Conservation (phyloP, 805 yeast genomes). For the Metschnikowia kofuensis region DNA sequence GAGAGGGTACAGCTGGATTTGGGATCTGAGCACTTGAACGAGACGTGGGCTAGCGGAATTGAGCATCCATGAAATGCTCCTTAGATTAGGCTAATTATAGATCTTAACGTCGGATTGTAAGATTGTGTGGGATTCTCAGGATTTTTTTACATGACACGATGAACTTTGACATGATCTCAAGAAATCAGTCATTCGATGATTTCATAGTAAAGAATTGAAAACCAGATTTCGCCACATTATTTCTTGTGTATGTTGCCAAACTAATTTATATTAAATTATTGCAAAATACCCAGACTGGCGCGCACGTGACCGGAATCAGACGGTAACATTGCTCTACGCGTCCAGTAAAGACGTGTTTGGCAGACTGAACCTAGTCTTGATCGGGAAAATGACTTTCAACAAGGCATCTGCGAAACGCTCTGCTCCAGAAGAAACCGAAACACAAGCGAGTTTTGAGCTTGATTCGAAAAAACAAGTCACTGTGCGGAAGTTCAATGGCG, state of each 20-base stretch:
- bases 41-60: slow-evolving; percentile 58
- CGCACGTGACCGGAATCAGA: slow-evolving; percentile 2
- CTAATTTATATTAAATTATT: too few relatives aligned
- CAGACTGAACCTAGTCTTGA: neutral
- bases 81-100: too few relatives aligned
- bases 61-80: neutral
- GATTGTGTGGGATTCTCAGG: too few relatives aligned
- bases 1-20: slow-evolving; percentile 37
- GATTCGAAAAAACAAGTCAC: slow-evolving; percentile 59
- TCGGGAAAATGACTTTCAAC: neutral
- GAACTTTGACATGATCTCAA: neutral
- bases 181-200: neutral
- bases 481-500: slow-evolving; percentile 67
- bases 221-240: too few relatives aligned
- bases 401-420: slow-evolving; percentile 1
- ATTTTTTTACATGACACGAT: too few relatives aligned
- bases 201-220: too few relatives aligned
- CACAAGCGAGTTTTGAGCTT: slow-evolving; percentile 13
- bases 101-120: too few relatives aligned
- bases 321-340: neutral
- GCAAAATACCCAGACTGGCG: neutral
- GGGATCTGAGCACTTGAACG: slow-evolving; percentile 55
- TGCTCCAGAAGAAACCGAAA: slow-evolving; percentile 11
- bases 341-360: neutral
- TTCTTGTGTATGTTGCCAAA: too few relatives aligned